Percentiles rank a stretch among this genome's conserved stretches.
Evolutionary conservation across 768 basidiomycete species (phyloP).

Genomic region (Naganishia randhawae): DNA sequence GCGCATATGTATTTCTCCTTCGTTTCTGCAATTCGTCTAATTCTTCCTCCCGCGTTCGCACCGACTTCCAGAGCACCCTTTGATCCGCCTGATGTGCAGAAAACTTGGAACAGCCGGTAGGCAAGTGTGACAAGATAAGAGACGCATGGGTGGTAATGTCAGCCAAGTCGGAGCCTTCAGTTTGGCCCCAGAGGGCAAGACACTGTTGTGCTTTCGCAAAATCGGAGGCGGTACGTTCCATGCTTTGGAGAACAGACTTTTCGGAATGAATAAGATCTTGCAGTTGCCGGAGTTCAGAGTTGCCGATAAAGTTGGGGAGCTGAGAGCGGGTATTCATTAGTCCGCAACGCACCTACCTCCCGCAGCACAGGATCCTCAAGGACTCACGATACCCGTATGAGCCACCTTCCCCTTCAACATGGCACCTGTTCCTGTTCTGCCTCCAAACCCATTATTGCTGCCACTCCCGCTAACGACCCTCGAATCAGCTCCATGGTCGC

Average conservation of each 20-base stretch:
- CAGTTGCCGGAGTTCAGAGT: conserved; percentile 24
- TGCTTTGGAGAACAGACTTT: conserved; percentile 63
- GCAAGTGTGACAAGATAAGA: conserved; percentile 64
- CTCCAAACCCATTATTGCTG: conserved; percentile 13
- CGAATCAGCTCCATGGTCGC: neutral
- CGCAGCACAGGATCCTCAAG: neutral
- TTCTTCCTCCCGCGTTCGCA: conserved; percentile 77
- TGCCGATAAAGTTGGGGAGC: conserved; percentile 30
- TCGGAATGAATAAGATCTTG: conserved; percentile 71
- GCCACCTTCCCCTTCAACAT: conserved; percentile 30
- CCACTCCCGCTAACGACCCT: conserved; percentile 18
- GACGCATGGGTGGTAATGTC: conserved; percentile 71
- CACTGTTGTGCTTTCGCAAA: conserved; percentile 42
- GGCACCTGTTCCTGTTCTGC: conserved; percentile 10
- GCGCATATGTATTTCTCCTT: conserved; percentile 62
- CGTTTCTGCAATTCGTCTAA: conserved; percentile 72
- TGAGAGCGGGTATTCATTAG: neutral
- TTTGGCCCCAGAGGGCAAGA: conserved; percentile 47
- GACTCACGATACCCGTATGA: conserved; percentile 29
- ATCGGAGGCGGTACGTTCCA: conserved; percentile 40
- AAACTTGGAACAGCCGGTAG: conserved; percentile 65
- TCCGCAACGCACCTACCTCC: neutral
- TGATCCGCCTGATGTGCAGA: conserved; percentile 67
- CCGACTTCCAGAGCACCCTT: conserved; percentile 69
- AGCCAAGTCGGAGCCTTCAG: conserved; percentile 51